Conservation (phyloP, 2,329 filamentous ascomycete species). For the Neonectria hederae region DNA sequence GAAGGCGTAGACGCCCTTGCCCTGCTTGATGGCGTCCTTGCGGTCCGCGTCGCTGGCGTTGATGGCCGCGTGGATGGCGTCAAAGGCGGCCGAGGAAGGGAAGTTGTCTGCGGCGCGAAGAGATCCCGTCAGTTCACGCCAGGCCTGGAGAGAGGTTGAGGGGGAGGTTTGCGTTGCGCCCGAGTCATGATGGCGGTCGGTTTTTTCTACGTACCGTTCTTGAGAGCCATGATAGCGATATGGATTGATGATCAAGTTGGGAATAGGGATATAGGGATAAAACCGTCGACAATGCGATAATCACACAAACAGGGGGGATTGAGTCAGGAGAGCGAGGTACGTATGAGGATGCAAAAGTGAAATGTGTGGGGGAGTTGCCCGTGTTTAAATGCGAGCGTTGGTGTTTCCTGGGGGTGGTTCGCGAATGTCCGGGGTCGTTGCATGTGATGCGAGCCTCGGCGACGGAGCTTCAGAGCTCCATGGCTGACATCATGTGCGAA, state of each 20-base stretch:
- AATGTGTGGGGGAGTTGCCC: conserved; percentile 32
- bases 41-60: conserved; percentile 74
- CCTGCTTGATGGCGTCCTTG: conserved; percentile 90
- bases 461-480: conserved; percentile 4
- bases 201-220: conserved; percentile 67
- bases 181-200: not conserved
- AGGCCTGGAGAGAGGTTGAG: not conserved
- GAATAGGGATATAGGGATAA: not conserved
- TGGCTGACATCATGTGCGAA: conserved; percentile 39
- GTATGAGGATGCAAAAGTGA: conserved; percentile 3
- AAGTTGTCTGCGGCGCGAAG: conserved; percentile 70
- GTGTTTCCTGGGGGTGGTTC: conserved; percentile 23
- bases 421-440: conserved; percentile 25
- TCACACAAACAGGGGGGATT: conserved; percentile 8
- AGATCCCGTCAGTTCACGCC: conserved; percentile 12
- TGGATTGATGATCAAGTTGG: not conserved
- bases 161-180: conserved; percentile 4
- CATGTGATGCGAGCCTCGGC: conserved; percentile 49
- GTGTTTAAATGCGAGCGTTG: conserved; percentile 34
- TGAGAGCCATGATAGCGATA: conserved; percentile 71
- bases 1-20: conserved; percentile 88
- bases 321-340: not conserved
- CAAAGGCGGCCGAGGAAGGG: conserved; percentile 91
- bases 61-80: conserved; percentile 81
- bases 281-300: not conserved